Percentiles rank a stretch among this genome's conserved stretches.
Conservation (phyloP, 192 early-diverging fungal genomes). For the Entomortierella beljakovae region DNA sequence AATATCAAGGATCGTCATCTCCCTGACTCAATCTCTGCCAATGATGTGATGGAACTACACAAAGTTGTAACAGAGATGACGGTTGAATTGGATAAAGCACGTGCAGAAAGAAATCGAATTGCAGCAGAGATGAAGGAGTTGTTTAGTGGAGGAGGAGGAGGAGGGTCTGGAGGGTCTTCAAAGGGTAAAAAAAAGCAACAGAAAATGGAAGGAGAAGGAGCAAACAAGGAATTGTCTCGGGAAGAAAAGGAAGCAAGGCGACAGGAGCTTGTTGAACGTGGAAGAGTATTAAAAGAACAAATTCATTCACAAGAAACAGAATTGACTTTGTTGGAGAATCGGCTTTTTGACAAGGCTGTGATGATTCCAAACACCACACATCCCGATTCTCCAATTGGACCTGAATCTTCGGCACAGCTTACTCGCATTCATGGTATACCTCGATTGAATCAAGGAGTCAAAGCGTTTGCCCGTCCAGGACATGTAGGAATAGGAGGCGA, state of each 20-base stretch:
- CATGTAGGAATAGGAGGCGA: conserved; percentile 16
- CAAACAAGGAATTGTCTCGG: neutral
- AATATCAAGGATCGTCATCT: conserved; percentile 70
- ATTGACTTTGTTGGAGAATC: conserved; percentile 61
- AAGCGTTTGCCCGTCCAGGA: conserved; percentile 37
- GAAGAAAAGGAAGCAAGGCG: conserved; percentile 21
- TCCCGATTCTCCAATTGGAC: conserved; percentile 78
- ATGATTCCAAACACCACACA: conserved; percentile 87
- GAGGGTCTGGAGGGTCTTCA: too few species aligned
- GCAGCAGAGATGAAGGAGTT: conserved; percentile 40
- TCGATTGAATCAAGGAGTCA: conserved; percentile 30
- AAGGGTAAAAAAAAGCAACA: conserved; percentile 20
- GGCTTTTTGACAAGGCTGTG: conserved; percentile 71
- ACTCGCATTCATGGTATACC: conserved; percentile 61
- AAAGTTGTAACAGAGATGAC: conserved; percentile 54
- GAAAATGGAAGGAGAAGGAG: neutral
- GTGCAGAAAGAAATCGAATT: conserved; percentile 62
- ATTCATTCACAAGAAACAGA: conserved; percentile 64
- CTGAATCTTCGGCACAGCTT: conserved; percentile 72
- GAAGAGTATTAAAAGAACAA: conserved; percentile 66
- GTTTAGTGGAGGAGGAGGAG: conserved; percentile 25
- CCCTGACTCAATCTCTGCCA: conserved; percentile 55
- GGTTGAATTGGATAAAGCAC: conserved; percentile 57
- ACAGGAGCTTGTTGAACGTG: conserved; percentile 59
- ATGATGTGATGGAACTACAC: conserved; percentile 62